Conservation (phyloP, 2,329 filamentous ascomycete genomes). For the Claviceps cyperi region DNA sequence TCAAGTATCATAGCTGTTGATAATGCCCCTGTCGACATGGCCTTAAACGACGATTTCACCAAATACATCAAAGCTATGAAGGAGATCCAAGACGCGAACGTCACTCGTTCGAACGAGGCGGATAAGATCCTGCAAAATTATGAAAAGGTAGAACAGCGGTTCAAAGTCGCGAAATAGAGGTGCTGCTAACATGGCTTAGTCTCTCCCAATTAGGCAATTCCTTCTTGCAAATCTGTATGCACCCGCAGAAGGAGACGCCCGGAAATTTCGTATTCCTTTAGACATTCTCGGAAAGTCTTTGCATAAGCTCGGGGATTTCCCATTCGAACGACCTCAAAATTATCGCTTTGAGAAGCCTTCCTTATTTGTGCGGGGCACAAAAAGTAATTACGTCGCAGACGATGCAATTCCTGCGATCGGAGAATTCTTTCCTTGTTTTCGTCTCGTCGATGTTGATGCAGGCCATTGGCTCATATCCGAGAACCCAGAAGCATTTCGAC, state of each 20-base stretch:
- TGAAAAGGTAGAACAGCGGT: slow-evolving; percentile 39
- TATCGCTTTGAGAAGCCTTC: slow-evolving; percentile 61
- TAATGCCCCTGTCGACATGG: slow-evolving; percentile 77
- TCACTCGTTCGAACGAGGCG: slow-evolving; percentile 61
- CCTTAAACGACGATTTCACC: slow-evolving; percentile 58
- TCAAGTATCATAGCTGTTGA: slow-evolving; percentile 69
- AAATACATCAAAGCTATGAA: slow-evolving; percentile 78
- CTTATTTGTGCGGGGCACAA: slow-evolving; percentile 65
- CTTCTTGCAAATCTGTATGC: slow-evolving; percentile 72
- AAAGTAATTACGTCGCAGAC: slow-evolving; percentile 67
- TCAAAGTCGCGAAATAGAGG: background rate
- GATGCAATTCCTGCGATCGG: slow-evolving; percentile 68
- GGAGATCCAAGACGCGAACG: slow-evolving; percentile 53
- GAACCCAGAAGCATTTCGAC: slow-evolving; percentile 63
- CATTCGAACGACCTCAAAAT: slow-evolving; percentile 58
- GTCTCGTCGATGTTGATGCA: slow-evolving; percentile 57
- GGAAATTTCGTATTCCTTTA: slow-evolving; percentile 71
- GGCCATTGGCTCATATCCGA: slow-evolving; percentile 90
- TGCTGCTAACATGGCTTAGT: slow-evolving; percentile 16
- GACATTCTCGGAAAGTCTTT: slow-evolving; percentile 52
- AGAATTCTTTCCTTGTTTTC: slow-evolving; percentile 67
- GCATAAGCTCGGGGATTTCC: slow-evolving; percentile 73
- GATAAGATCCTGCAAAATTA: slow-evolving; percentile 64
- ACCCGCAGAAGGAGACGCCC: slow-evolving; percentile 31
- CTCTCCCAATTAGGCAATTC: slow-evolving; percentile 73